phyloP scores from a whole-genome alignment of 1,284 basidiomycete genomes.

The Moesziomyces globuligerus region DNA sequence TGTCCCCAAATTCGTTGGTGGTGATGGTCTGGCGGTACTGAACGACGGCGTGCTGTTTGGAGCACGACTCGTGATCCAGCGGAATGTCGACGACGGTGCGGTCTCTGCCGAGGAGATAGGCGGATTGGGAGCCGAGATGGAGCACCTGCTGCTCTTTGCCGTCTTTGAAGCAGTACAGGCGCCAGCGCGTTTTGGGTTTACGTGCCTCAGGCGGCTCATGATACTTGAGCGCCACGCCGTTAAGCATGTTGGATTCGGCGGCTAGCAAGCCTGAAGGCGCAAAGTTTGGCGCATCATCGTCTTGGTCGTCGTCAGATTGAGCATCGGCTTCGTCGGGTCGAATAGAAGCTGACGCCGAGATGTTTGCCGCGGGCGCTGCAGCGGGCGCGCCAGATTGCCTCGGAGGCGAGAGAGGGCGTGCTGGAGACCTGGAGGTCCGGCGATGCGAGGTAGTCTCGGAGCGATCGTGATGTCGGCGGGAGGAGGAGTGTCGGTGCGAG shows the following conservation, averaged over 20 bases:
- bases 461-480: slow-evolving; percentile 2
- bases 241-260: slow-evolving; percentile 76
- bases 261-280: slow-evolving; percentile 87
- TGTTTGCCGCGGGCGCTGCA: not conserved
- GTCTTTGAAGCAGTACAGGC: slow-evolving; percentile 96
- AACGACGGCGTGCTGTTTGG: slow-evolving; percentile 97
- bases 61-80: slow-evolving; percentile 93
- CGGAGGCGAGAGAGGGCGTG: not conserved
- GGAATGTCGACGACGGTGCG: slow-evolving; percentile 77
- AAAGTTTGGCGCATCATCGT: slow-evolving; percentile 79
- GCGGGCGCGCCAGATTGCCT: not conserved
- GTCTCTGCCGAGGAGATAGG: slow-evolving; percentile 92
- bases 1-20: slow-evolving; percentile 86
- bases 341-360: not conserved
- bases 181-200: slow-evolving; percentile 88
- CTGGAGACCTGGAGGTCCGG: slow-evolving; percentile 15
- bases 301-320: slow-evolving; percentile 12
- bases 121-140: slow-evolving; percentile 77
- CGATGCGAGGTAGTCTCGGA: slow-evolving; percentile 5
- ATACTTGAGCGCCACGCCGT: slow-evolving; percentile 91
- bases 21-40: slow-evolving; percentile 88
- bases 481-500: slow-evolving; percentile 1
- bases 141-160: slow-evolving; percentile 77
- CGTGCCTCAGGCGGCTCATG: slow-evolving; percentile 98
- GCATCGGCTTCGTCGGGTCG: not conserved